These are phyloP conservation scores for Monosporascus cannonballus DNA, from an alignment of 2,329 filamentous ascomycete genomes.

Conservation along the genomic window DNA sequence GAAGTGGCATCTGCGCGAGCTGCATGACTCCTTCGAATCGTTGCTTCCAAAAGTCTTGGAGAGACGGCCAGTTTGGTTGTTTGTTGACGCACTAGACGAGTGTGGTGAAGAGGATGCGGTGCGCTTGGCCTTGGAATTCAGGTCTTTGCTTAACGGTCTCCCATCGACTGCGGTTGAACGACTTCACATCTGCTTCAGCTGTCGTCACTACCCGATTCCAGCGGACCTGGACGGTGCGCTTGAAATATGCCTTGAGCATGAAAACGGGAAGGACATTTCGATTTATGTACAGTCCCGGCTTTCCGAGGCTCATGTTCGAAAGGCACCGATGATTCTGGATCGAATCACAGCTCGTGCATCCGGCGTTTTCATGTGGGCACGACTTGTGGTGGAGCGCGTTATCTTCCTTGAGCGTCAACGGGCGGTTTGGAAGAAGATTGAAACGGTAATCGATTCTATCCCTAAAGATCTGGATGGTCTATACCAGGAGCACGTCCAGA, in stretches of 20 bases:
- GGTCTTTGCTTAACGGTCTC: slow-evolving; percentile 33
- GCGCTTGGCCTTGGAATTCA: slow-evolving; percentile 12
- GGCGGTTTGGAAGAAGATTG: too few relatives aligned
- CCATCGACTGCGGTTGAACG: slow-evolving; percentile 25
- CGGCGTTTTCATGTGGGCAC: slow-evolving; percentile 37
- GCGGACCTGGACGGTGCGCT: too few relatives aligned
- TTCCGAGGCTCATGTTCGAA: slow-evolving; percentile 4
- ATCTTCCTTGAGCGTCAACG: too few relatives aligned
- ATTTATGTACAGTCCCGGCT: slow-evolving; percentile 18
- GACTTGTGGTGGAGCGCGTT: slow-evolving; percentile 10
- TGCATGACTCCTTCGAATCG: slow-evolving; percentile 28
- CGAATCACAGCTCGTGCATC: slow-evolving; percentile 24
- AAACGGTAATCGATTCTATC: too few relatives aligned
- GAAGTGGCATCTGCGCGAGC: slow-evolving; percentile 16
- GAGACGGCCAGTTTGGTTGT: slow-evolving; percentile 5
- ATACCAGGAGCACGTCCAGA: slow-evolving; percentile 31
- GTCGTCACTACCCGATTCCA: too few relatives aligned
- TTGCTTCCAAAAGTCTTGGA: not conserved
- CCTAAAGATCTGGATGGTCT: slow-evolving; percentile 24
- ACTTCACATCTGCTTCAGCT: not conserved
- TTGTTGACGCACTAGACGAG: slow-evolving; percentile 39
- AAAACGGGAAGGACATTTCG: slow-evolving; percentile 14
- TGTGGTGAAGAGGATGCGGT: slow-evolving; percentile 29
- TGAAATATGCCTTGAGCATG: too few relatives aligned
- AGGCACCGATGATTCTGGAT: slow-evolving; percentile 24